Evolutionary conservation across 495 filamentous ascomycete species (phyloP), one percentile per base, ranked within the genome.

Genomic region (Staphylotrichum tortipilum): DNA sequence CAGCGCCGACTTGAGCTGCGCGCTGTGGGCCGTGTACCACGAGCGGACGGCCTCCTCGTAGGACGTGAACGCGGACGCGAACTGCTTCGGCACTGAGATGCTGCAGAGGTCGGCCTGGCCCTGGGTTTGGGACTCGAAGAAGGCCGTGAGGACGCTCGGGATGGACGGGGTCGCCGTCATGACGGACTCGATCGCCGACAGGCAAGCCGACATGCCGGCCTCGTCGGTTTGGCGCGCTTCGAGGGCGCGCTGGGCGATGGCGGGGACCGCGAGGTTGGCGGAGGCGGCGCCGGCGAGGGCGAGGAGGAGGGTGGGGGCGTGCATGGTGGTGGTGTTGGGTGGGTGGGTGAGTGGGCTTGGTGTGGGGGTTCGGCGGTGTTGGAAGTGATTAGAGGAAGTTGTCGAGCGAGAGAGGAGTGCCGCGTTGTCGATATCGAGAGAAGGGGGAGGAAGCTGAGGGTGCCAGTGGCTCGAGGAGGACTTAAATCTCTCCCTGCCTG

Each of bases 191-290:
- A 68, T 49, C 24, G 51, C 42, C 3, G 33, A 1, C 24, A 52
- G 11, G 44, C 55, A 58, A 33, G 24, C 44, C 3, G 52, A 39
- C 17, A 45, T 0, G 51, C 33, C 36, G 45, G 24, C 23, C 26
- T 12, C 37, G 49, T 54, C 46, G 45, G 42, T 55, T 49, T 59
- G 56, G 44, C 51, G 48, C 7, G 47, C 36, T 29, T 40, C 15
- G 48, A 49, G 24, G 26, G 49, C 33, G 53, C 34, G 47, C 17
- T 40, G 36, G 22, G 24, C 15, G 21, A 52, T 6, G 50, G 48
- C 30, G 47, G 38, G 26, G 36, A 30, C 29, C 17, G 49, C 24
- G 37, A 57, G 15, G 52, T 15, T 23, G 26, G 50, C 42, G 26
- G 50, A 28, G 31, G 43, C 21, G 44, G 49, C n/a, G 38, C 49